Base-by-base conservation (phyloP, 192 early-diverging fungal genomes). In the Backusella tuberculispora region DNA sequence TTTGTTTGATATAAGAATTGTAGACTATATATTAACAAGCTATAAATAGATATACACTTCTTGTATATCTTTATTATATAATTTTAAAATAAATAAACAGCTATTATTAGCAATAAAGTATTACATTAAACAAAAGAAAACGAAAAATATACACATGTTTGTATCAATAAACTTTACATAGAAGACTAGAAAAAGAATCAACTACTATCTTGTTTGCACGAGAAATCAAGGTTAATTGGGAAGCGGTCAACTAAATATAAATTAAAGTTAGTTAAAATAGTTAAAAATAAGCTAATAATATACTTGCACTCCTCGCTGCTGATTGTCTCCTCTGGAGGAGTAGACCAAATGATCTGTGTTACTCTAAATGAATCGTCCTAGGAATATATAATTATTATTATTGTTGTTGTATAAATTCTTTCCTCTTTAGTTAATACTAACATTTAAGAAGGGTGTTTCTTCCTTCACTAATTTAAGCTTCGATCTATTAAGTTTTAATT, bases 401-500 rank as follows among this genome's bases (percentile, higher is more conserved):
- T 29, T 17, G 34, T 21, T 38, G 0, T 41, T 10, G 21, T 6
- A 60, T 7, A 72, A n/a, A 8, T n/a, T n/a, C 1, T 43, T 38
- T 41, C 42, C 12, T 24, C 29, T 8, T 42, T 37, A 17, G 6
- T 9, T 8, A 69, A 40, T n/a, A 24, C 71, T 82, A 78, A 87
- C 88, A 48, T 87, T 80, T 34, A 89, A 63, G 41, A 89, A 89
- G 19, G 81, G 83, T 0, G 86, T 89, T 2, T 81, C 83, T 70
- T 94, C 94, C 69, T 95, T 95, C 3, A 83, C 83, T 42, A 95
- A 78, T 21, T 88, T 87, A 48, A 95, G 81, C 53, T 90, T 90
- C 14, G 90, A 92, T 63, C 94, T 80, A 71, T 94, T 95, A 48
- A 93, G 80, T 79, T 95, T 95, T 9, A 88, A 86, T 71, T 92